phyloP scores from a whole-genome alignment of 1,139 yeast species.

The Scheffersomyces titani region DNA sequence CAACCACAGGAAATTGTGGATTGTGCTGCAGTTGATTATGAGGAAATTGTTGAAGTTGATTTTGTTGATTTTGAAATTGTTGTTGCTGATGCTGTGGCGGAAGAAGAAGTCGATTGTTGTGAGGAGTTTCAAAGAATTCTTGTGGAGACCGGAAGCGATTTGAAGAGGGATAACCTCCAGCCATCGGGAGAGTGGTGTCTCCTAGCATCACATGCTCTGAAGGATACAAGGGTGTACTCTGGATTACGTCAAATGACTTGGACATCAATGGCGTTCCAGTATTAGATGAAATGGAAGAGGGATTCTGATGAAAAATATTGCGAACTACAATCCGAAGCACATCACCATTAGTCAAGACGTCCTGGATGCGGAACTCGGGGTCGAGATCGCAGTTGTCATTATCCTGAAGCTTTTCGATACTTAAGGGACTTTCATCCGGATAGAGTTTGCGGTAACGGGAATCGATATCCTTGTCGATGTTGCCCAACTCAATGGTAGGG shows the following conservation, averaged over 20 bases:
- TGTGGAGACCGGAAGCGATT: constrained; percentile 22
- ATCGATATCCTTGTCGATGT: constrained; percentile 51
- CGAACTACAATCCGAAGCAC: constrained; percentile 56
- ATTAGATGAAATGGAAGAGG: not conserved
- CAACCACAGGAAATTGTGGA: not conserved
- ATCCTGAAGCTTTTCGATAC: constrained; percentile 63
- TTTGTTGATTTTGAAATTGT: not conserved
- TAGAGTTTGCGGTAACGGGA: constrained; percentile 59
- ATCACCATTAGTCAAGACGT: constrained; percentile 60
- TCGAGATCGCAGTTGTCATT: constrained; percentile 69
- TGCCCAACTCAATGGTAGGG: constrained; percentile 42
- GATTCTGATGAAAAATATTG: constrained; percentile 16
- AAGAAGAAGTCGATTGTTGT: not conserved
- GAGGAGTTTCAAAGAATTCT: constrained; percentile 28
- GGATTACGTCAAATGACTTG: constrained; percentile 9
- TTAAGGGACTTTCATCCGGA: constrained; percentile 56
- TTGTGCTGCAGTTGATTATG: not conserved
- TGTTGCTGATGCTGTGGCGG: not conserved
- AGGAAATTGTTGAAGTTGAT: not conserved
- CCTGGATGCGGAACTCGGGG: constrained; percentile 67
- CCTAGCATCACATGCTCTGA: not conserved
- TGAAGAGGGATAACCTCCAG: constrained; percentile 14
- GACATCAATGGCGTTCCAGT: constrained; percentile 4
- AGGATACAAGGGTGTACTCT: constrained; percentile 11
- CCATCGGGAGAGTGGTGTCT: constrained; percentile 8